Percentiles rank a stretch among this genome's conserved stretches.
Conservation (phyloP, 257 asterid species). For the Nicotiana attenuata region DNA sequence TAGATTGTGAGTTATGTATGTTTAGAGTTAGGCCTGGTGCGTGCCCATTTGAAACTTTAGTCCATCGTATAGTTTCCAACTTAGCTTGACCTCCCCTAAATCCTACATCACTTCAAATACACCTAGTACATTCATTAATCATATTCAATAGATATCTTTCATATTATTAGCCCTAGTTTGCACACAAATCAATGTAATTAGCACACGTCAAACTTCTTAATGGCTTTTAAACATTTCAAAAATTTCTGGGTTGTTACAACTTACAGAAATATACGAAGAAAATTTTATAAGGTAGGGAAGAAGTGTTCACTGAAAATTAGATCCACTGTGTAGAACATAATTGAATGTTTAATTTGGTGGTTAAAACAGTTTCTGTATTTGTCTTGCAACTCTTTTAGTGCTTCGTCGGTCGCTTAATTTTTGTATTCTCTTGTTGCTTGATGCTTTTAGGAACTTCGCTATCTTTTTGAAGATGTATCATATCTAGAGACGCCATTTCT, state of each 20-base stretch:
- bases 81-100: too few species aligned
- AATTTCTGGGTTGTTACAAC: not conserved
- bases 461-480: slow-evolving; percentile 73
- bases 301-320: too few species aligned
- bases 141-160: not conserved
- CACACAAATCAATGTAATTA: not conserved
- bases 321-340: too few species aligned
- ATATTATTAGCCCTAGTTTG: not conserved
- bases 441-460: slow-evolving; percentile 54
- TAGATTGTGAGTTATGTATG: too few species aligned
- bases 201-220: not conserved
- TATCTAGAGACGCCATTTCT: slow-evolving; percentile 43
- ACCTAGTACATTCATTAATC: too few species aligned
- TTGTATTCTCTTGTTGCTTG: not conserved
- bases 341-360: not conserved
- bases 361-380: too few species aligned
- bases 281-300: too few species aligned
- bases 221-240: not conserved
- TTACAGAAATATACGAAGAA: too few species aligned
- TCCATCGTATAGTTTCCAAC: too few species aligned
- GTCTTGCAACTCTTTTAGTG: not conserved
- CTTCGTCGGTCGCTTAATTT: not conserved
- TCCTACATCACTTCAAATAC: too few species aligned
- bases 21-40: too few species aligned
- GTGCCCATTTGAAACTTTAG: too few species aligned